Evolutionary conservation across 2,329 filamentous ascomycete genomes (phyloP), one percentile per base, ranked within the genome.

Genomic region (Microdochium trichocladiopsis): DNA sequence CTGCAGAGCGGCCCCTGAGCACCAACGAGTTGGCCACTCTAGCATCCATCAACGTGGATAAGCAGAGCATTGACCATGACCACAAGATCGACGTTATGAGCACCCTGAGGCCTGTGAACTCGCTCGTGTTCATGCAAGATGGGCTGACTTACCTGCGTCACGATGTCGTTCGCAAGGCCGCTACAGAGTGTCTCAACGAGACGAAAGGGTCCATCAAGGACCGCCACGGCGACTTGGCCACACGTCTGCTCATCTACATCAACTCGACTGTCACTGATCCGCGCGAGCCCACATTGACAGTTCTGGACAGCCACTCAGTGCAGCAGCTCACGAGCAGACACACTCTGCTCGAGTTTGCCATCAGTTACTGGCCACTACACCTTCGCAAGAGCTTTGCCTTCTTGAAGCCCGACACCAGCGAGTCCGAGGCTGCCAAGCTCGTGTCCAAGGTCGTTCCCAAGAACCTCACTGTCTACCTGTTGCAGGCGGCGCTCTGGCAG

Each of bases 71-170:
- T 9, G 56, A 52, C 2, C 63, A 69, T 5, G 52, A 53, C 2
- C 51, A 60, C 0, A n/a, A 12, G 3, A 14, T 63, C 2, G 64
- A 71, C 3, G 51, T 62, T 5, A 36, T 62, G 24, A 47, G 57
- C 1, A 51, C 60, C 3, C 50, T 72, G 16, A 64, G 58, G 51
- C 62, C 66, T 1, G 55, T 70, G 14, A 59, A 55, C 11, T 61
- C 63, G 0, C 59, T 72, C 22, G 61, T 71, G 0, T 68, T 62
- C 53, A 25, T 64, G 9, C 63, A 70, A 48, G 62, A 70, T 51
- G 64, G 63, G 3, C 58, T 65, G 28, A 57, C 69, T 2, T 66
- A 62, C 47, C 57, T 72, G 3, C 67, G 69, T 11, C 69, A 72
- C 49, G 63, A 61, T 1, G 56, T 65, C 28, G 63, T 72, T 36